Evolutionary conservation across 2,329 filamentous ascomycete species (phyloP).

Genomic region (Cladosporium austrohemisphaericum): DNA sequence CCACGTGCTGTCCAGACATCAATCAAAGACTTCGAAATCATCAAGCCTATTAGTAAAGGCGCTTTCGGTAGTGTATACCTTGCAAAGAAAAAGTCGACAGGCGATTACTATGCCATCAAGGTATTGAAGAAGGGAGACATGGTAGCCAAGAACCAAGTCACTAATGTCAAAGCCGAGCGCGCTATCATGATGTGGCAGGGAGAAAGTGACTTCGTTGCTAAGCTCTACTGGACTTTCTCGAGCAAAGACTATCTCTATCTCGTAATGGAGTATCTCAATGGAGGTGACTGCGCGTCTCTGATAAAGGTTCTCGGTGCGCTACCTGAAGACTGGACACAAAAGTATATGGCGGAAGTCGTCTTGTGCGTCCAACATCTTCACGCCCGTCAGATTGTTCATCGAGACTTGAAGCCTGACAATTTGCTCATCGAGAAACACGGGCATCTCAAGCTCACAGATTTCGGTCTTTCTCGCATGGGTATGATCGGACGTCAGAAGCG

Average conservation of each 20-base stretch:
- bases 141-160: slow-evolving; percentile 99
- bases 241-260: slow-evolving; percentile 98
- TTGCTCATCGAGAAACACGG: slow-evolving; percentile 94
- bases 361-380: slow-evolving; percentile 96
- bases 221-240: slow-evolving; percentile 98
- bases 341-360: slow-evolving; percentile 93
- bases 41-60: slow-evolving; percentile 98
- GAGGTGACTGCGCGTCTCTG: slow-evolving; percentile 91
- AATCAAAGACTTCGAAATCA: slow-evolving; percentile 99
- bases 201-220: slow-evolving; percentile 97
- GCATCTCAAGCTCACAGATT: slow-evolving; percentile 94
- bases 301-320: slow-evolving; percentile 91
- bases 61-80: slow-evolving; percentile 97
- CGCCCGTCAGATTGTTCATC: slow-evolving; percentile 89
- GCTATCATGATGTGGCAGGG: slow-evolving; percentile 99
- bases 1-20: slow-evolving; percentile 87
- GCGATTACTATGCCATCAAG: slow-evolving; percentile 98
- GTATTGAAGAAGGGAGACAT: slow-evolving; percentile 99
- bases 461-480: slow-evolving; percentile 95
- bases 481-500: slow-evolving; percentile 94
- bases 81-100: slow-evolving; percentile 97
- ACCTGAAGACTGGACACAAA: slow-evolving; percentile 96
- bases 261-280: slow-evolving; percentile 98
- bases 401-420: slow-evolving; percentile 95
- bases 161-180: slow-evolving; percentile 96